These are phyloP conservation scores for Angophora floribunda DNA, from an alignment of 345 rosid genomes.

Conservation along the genomic window DNA sequence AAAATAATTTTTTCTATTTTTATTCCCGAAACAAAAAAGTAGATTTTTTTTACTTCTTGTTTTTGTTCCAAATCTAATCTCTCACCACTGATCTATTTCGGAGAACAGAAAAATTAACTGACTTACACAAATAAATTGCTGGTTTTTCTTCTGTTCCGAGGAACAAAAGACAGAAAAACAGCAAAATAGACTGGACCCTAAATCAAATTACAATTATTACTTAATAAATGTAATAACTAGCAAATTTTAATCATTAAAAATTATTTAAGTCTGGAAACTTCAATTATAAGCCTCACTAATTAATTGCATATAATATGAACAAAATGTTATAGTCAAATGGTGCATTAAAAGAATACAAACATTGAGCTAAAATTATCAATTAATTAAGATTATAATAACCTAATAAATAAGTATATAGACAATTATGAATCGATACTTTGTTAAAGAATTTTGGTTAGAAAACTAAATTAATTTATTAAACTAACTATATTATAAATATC, in stretches of 20 bases:
- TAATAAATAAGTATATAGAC: not conserved
- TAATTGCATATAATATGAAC: not conserved
- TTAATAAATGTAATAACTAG: too few relatives aligned
- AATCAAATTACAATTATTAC: not conserved
- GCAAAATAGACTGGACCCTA: not conserved
- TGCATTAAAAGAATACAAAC: not conserved
- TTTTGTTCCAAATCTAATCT: too few relatives aligned
- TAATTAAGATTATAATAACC: not conserved
- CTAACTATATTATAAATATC: too few relatives aligned
- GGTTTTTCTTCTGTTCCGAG: too few relatives aligned
- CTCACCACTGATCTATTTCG: too few relatives aligned
- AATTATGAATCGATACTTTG: not conserved
- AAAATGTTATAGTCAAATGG: not conserved
- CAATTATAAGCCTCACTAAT: not conserved
- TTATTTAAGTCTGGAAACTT: not conserved
- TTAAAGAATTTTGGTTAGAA: not conserved
- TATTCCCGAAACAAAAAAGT: too few relatives aligned
- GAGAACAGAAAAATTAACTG: too few relatives aligned
- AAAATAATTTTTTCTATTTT: too few relatives aligned
- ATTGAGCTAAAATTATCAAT: not conserved
- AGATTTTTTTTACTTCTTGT: too few relatives aligned
- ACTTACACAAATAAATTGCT: too few relatives aligned
- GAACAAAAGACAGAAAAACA: too few relatives aligned
- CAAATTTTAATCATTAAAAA: too few relatives aligned
- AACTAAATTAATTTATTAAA: not conserved